These are phyloP conservation scores for Globisporangium okanoganense DNA, from an alignment of 352 stramenopile species.

Conservation along the genomic window DNA sequence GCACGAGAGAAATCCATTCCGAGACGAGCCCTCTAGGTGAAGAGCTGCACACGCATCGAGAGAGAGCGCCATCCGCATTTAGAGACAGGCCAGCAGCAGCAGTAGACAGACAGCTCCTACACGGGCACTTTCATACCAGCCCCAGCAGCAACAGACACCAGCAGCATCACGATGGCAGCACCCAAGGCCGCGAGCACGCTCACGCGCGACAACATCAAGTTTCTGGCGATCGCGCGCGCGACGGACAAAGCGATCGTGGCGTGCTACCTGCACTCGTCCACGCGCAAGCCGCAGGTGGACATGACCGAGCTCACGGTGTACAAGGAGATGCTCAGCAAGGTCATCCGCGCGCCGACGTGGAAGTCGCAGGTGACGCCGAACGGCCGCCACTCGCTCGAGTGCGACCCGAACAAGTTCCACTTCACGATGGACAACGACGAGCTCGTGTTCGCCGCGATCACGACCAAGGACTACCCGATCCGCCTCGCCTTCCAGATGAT, in stretches of 20 bases:
- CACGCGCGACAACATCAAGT: slow-evolving; percentile 82
- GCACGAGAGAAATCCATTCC: slow-evolving; percentile 3
- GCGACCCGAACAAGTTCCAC: slow-evolving; percentile 86
- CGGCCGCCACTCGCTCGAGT: slow-evolving; percentile 81
- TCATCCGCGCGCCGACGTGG: slow-evolving; percentile 81
- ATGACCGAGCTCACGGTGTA: slow-evolving; percentile 58
- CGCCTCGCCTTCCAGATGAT: slow-evolving; percentile 83
- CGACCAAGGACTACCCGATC: slow-evolving; percentile 78
- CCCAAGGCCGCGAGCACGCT: slow-evolving; percentile 32
- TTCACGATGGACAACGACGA: slow-evolving; percentile 89
- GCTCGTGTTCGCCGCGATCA: slow-evolving; percentile 80
- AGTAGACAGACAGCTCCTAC: not conserved
- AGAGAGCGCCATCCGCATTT: not conserved
- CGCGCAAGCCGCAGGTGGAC: slow-evolving; percentile 42
- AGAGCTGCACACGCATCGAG: not conserved
- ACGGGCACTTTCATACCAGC: not conserved
- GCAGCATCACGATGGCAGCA: slow-evolving; percentile 8
- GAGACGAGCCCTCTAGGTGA: not conserved
- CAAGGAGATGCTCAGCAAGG: slow-evolving; percentile 80
- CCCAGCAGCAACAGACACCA: slow-evolving; percentile 13
- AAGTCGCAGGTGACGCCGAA: slow-evolving; percentile 86
- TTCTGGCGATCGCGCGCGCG: slow-evolving; percentile 72
- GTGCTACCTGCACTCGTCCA: slow-evolving; percentile 67
- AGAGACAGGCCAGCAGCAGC: slow-evolving; percentile 6
- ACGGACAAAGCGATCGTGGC: slow-evolving; percentile 79